These are phyloP conservation scores for Pseudozyma sp. DNA, from an alignment of 1,284 basidiomycete species.

Conservation along the genomic window DNA sequence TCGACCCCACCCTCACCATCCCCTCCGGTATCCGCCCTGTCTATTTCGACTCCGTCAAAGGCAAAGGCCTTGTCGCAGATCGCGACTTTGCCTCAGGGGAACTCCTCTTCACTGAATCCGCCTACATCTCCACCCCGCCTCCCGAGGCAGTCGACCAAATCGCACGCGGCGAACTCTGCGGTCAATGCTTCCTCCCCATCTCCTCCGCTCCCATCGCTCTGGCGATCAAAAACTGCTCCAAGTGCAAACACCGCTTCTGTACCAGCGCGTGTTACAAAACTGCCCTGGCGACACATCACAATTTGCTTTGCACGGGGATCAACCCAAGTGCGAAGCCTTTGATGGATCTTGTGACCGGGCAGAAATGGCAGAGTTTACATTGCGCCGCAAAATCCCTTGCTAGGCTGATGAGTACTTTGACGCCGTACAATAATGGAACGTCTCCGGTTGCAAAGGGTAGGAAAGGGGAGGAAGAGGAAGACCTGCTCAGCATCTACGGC, in stretches of 20 bases:
- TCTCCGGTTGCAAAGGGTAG: not conserved
- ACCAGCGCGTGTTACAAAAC: conserved; percentile 79
- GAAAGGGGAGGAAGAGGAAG: not conserved
- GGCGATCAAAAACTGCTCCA: conserved; percentile 61
- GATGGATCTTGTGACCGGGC: conserved; percentile 59
- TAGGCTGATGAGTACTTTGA: conserved; percentile 23
- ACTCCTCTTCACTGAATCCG: conserved; percentile 81
- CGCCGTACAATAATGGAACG: conserved; percentile 2
- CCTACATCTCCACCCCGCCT: conserved; percentile 69
- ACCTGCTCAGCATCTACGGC: conserved; percentile 18
- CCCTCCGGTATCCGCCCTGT: conserved; percentile 73
- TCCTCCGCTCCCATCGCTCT: conserved; percentile 59
- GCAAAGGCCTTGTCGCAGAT: conserved; percentile 83
- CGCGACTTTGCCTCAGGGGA: conserved; percentile 79
- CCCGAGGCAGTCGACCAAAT: conserved; percentile 46
- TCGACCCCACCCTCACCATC: conserved; percentile 48
- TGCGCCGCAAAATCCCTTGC: conserved; percentile 30
- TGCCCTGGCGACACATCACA: conserved; percentile 75
- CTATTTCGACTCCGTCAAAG: conserved; percentile 79
- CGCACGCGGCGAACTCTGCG: conserved; percentile 50
- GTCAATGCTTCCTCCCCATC: conserved; percentile 61
- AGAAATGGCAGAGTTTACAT: conserved; percentile 43
- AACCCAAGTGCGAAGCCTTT: conserved; percentile 76
- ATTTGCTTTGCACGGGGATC: conserved; percentile 79
- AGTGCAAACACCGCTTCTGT: conserved; percentile 77